Conservation (phyloP, 176 grass and related monocot species). For the Cenchrus purpureus region DNA sequence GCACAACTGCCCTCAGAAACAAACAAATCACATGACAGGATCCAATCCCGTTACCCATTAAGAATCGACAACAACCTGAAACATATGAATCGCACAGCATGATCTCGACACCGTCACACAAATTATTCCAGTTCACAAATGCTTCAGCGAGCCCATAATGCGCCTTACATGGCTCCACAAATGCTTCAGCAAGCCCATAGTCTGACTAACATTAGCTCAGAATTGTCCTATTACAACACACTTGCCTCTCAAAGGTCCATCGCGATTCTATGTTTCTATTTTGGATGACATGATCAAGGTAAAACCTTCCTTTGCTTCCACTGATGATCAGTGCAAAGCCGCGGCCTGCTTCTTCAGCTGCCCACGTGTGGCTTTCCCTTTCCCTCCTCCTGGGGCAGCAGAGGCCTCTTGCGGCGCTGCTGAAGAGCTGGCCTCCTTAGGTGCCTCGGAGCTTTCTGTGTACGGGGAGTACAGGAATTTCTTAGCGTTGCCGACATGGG, state of each 20-base stretch:
- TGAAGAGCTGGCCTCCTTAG: neutral
- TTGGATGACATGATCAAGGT: neutral
- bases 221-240: neutral
- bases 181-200: neutral
- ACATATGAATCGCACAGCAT: neutral
- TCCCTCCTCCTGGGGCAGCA: neutral
- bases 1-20: too few species aligned
- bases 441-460: conserved; percentile 10
- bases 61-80: neutral
- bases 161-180: neutral
- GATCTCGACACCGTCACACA: neutral
- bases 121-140: neutral
- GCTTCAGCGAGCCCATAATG: too few species aligned
- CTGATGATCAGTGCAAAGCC: neutral
- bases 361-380: conserved; percentile 11
- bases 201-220: too few species aligned
- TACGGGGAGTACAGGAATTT: conserved; percentile 62
- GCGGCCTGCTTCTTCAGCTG: conserved; percentile 28
- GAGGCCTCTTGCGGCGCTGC: neutral
- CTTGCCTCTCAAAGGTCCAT: neutral
- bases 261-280: neutral
- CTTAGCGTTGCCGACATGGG: conserved; percentile 52
- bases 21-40: too few species aligned
- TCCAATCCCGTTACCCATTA: neutral
- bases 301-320: neutral